Evolutionary conservation across 768 basidiomycete species (phyloP), one percentile per base, ranked within the genome.

Genomic region (Stropharia rugosoannulata): DNA sequence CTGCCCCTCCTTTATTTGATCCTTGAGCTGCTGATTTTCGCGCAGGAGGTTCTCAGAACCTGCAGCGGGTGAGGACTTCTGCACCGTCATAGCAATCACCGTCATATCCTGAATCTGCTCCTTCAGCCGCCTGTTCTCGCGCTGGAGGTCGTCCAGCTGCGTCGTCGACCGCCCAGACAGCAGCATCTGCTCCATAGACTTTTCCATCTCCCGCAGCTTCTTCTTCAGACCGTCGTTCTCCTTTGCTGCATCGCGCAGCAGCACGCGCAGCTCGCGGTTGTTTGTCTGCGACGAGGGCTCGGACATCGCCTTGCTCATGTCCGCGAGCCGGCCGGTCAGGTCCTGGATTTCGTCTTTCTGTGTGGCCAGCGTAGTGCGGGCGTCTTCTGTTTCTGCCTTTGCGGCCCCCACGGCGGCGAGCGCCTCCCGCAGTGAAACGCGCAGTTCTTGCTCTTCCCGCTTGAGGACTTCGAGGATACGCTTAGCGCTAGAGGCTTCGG

Each of bases 161-260:
- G 65, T 65, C 38, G 73, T 70, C 7, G 66, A 70, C 25, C 60
- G 62, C 16, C 63, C 67, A 15, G 73, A 67, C 12, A 76, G 56
- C 2, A 76, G 60, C 10, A 74, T 54, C 38, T 67, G 68, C 45
- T 74, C 68, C 62, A 75, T 74, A 2, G 72, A 70, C 35, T 63
- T 60, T 29, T 75, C 63, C 69, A 72, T 73, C 41, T 73, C 62
- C 42, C 76, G 66, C 19, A 73, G 57, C 32, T 72, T 64, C 3
- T 54, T 55, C 56, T 76, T 76, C 40, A 76, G 64, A 2, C 37
- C 51, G 50, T 78, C 73, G 49, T 78, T 78, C 64, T 78, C 75
- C 49, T 66, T 66, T 9, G 76, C 76, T 18, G 75, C 68, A 49
- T 76, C 74, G 16, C 62, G 60, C 57, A 78, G 65, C 35, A 76